These are phyloP conservation scores for Fallopia convolvulus DNA, from an alignment of 148 eudicot genomes.

Conservation along the genomic window DNA sequence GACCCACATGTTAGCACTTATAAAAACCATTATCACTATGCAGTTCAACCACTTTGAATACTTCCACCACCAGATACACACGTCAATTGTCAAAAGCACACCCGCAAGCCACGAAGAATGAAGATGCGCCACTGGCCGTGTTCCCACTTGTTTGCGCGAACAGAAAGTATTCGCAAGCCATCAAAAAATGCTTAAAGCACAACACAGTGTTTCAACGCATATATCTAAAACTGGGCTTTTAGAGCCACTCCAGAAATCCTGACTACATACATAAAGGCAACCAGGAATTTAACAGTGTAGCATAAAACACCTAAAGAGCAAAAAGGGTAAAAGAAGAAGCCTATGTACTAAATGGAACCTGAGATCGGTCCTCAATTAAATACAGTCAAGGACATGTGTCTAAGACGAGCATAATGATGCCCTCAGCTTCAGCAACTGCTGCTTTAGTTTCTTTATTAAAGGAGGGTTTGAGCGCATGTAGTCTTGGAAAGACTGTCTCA, in stretches of 20 bases:
- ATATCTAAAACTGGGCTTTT: no score
- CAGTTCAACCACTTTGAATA: no score
- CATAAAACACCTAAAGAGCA: background rate
- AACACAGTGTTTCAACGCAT: no score
- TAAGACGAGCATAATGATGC: constrained; percentile 68
- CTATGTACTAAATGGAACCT: constrained; percentile 1
- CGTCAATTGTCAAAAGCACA: no score
- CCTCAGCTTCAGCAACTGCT: constrained; percentile 63
- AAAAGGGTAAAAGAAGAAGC: background rate
- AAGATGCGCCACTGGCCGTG: no score
- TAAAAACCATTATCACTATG: no score
- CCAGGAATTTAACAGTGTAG: background rate
- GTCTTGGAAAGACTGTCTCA: constrained; percentile 62
- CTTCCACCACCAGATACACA: no score
- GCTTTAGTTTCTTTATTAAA: constrained; percentile 63
- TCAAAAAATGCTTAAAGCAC: no score
- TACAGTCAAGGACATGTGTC: background rate
- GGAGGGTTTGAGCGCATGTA: constrained; percentile 55
- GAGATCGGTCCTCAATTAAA: background rate
- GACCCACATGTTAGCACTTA: no score
- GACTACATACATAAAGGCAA: background rate
- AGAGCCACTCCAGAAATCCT: background rate
- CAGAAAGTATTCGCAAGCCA: no score
- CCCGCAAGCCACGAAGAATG: no score
- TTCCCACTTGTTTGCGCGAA: no score